A percentile compares a stretch with the other conserved stretches of the same genome.
Evolutionary conservation across 768 basidiomycete genomes (phyloP).

Genomic region (Dentipellis sp.): DNA sequence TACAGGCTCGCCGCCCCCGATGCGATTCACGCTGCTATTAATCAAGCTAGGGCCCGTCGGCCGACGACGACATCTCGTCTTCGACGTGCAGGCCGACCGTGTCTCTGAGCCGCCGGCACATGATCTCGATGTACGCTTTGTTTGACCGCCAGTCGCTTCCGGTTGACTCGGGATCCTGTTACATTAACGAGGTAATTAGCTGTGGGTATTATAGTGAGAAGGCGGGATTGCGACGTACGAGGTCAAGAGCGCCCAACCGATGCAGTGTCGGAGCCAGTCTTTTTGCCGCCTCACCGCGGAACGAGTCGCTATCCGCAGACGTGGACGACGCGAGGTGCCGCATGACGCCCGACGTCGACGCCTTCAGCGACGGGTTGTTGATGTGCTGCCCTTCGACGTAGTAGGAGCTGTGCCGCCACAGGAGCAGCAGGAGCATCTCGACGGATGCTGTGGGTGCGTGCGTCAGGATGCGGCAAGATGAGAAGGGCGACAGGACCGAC

Average conservation of each 20-base stretch:
- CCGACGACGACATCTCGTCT: neutral
- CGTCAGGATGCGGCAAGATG: neutral
- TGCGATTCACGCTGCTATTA: neutral
- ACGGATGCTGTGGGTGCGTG: conserved; percentile 38
- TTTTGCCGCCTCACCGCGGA: conserved; percentile 47
- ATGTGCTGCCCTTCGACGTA: conserved; percentile 38
- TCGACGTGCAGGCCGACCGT: conserved; percentile 44
- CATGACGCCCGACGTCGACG: conserved; percentile 36
- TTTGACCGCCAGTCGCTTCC: conserved; percentile 52
- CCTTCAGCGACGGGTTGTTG: conserved; percentile 32
- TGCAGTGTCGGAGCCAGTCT: conserved; percentile 47
- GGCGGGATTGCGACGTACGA: conserved; percentile 25
- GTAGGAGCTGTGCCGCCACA: conserved; percentile 73
- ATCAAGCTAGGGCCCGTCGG: neutral
- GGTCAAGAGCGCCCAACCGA: conserved; percentile 43
- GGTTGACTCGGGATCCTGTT: conserved; percentile 22
- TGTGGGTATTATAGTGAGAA: too few species aligned
- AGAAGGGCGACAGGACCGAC: conserved; percentile 27
- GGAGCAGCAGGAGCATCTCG: conserved; percentile 71
- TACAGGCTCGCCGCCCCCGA: neutral
- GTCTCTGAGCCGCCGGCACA: conserved; percentile 63
- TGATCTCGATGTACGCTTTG: conserved; percentile 66
- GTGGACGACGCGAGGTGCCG: conserved; percentile 39
- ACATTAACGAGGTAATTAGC: conserved; percentile 1
- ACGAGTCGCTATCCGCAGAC: conserved; percentile 45